Evolutionary conservation across 208 protist genomes (phyloP), one percentile per base, ranked within the genome.

Genomic region (Leishmania tropica): DNA sequence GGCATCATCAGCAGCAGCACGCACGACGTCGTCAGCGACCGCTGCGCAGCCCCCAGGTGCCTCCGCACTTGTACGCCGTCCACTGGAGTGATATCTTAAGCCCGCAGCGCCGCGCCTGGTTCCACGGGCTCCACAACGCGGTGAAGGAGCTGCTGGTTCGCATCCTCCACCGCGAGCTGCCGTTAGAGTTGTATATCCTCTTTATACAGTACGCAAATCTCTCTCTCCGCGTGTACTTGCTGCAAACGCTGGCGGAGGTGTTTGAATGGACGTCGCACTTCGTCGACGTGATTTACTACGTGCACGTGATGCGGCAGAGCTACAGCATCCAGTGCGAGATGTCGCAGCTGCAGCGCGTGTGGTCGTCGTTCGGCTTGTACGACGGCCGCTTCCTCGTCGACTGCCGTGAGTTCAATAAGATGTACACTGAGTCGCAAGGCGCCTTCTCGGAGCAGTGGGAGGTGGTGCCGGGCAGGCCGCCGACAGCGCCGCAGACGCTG

Each of bases 51-150:
- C 70, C 70, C 62, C 82, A 76, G 86, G 80, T 76, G 62, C 87
- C 94, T 21, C 87, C 89, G 54, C 92, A 95, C 82, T 84, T 95
- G 51, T 94, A 92, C 85, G 90, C 89, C 76, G 89, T 95, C 31
- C 74, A 76, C 77, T 97, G 94, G 92, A 65, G 85, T 53, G 80
- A 83, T 31, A 85, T 93, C 7, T 77, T 89, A 13, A 87, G 81
- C 17, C 80, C 77, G 70, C 87, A 85, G 68, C 83, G 80, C 0
- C 70, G 86, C 19, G 85, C 84, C 24, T 96, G 89, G 91, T 89
- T 88, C 75, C 47, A 84, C 21, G 81, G 73, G 19, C 76, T 90
- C 35, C 85, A 95, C 67, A 70, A 86, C 60, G 75, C 83, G 24
- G 78, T 89, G 17, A 80, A 83, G 67, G 75, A 89, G 77, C 76